Evolutionary conservation across 2,329 filamentous ascomycete genomes (phyloP).

Genomic region (Allantophomopsis cytisporea): DNA sequence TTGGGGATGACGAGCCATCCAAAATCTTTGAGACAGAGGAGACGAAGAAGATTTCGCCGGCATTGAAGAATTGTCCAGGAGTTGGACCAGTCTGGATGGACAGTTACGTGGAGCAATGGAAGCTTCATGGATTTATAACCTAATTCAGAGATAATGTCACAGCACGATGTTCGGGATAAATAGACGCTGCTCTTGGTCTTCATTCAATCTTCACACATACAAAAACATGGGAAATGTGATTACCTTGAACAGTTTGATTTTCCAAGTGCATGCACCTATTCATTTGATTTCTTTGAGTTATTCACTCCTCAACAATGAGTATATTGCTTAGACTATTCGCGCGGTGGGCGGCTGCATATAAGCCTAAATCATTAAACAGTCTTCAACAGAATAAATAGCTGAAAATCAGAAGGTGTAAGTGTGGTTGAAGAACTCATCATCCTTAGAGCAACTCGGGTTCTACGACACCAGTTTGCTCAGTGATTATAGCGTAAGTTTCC

Average conservation of each 20-base stretch:
- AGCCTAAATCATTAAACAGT: too few relatives aligned
- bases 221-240: too few relatives aligned
- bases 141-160: too few relatives aligned
- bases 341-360: too few relatives aligned
- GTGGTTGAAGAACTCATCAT: neutral
- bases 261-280: too few relatives aligned
- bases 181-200: too few relatives aligned
- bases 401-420: neutral
- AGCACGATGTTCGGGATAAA: too few relatives aligned
- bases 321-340: too few relatives aligned
- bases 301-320: too few relatives aligned
- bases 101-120: slow-evolving; percentile 10
- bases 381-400: neutral
- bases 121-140: slow-evolving; percentile 7
- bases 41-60: slow-evolving; percentile 4
- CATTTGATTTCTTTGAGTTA: too few relatives aligned
- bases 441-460: slow-evolving; percentile 15
- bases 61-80: slow-evolving; percentile 7
- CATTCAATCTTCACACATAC: too few relatives aligned
- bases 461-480: slow-evolving; percentile 10
- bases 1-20: slow-evolving; percentile 1
- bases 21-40: slow-evolving; percentile 11
- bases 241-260: too few relatives aligned
- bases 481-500: slow-evolving; percentile 23
- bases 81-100: slow-evolving; percentile 9